phyloP scores from a whole-genome alignment of 2,329 filamentous ascomycete genomes.

The Fusarium sp. region DNA sequence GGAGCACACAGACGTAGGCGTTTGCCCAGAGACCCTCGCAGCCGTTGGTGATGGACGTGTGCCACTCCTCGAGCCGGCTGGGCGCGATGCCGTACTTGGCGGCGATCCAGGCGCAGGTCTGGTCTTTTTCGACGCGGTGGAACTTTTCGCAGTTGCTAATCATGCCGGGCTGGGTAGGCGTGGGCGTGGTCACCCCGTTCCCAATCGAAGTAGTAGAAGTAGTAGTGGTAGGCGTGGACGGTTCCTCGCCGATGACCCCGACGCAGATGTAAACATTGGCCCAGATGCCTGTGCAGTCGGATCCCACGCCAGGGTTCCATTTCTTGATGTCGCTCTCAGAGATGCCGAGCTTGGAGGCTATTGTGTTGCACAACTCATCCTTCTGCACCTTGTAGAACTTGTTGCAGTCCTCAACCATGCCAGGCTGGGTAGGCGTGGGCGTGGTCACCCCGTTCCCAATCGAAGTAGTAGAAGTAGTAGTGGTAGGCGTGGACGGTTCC shows the following conservation, averaged over 20 bases:
- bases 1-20: background rate
- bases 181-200: background rate
- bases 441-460: background rate
- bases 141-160: background rate
- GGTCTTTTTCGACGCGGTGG: background rate
- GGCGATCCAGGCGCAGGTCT: background rate
- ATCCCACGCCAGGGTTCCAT: background rate
- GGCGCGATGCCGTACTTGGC: background rate
- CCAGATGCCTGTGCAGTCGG: background rate
- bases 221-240: background rate
- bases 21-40: background rate
- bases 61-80: background rate
- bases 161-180: background rate
- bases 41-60: background rate
- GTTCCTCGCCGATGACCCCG: background rate
- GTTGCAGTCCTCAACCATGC: background rate
- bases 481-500: background rate
- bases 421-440: background rate
- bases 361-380: background rate
- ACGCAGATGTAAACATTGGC: background rate
- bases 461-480: background rate
- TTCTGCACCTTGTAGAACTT: background rate
- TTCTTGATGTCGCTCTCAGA: background rate
- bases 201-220: background rate
- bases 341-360: background rate